phyloP scores from a whole-genome alignment of 2,329 filamentous ascomycete species.

The Ophiostoma piceae region DNA sequence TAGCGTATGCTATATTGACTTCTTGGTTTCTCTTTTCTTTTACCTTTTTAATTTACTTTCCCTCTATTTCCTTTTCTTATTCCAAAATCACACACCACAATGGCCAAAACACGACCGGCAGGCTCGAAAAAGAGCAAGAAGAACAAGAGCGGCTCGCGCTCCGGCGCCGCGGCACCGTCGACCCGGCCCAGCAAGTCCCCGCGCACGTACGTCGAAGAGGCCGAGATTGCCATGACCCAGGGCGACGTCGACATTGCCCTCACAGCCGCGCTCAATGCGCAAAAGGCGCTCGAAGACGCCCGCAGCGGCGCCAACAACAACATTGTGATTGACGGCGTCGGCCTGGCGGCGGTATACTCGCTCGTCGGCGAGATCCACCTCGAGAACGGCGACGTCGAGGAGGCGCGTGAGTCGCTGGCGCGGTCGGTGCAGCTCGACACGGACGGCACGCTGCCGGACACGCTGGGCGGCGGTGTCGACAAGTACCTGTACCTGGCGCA shows the following conservation, averaged over 20 bases:
- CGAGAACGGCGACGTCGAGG: conserved; percentile 74
- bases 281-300: conserved; percentile 26
- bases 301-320: conserved; percentile 19
- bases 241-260: conserved; percentile 34
- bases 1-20: background rate
- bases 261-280: conserved; percentile 37
- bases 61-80: background rate
- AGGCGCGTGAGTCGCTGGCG: conserved; percentile 66
- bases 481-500: conserved; percentile 96
- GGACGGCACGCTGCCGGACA: conserved; percentile 64
- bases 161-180: conserved; percentile 7
- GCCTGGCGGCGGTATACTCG: conserved; percentile 59
- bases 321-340: conserved; percentile 25
- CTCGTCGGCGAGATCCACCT: conserved; percentile 76
- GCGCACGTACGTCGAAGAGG: conserved; percentile 33
- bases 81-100: conserved; percentile 2
- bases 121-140: conserved; percentile 25
- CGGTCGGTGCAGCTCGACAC: conserved; percentile 70
- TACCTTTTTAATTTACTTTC: too few relatives aligned
- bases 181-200: conserved; percentile 22
- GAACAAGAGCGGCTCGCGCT: conserved; percentile 9
- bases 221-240: conserved; percentile 35
- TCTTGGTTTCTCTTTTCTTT: background rate
- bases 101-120: conserved; percentile 27
- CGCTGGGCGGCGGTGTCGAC: conserved; percentile 75